Evolutionary conservation across 495 filamentous ascomycete genomes (phyloP).

Genomic region (Penicillium paxilli): DNA sequence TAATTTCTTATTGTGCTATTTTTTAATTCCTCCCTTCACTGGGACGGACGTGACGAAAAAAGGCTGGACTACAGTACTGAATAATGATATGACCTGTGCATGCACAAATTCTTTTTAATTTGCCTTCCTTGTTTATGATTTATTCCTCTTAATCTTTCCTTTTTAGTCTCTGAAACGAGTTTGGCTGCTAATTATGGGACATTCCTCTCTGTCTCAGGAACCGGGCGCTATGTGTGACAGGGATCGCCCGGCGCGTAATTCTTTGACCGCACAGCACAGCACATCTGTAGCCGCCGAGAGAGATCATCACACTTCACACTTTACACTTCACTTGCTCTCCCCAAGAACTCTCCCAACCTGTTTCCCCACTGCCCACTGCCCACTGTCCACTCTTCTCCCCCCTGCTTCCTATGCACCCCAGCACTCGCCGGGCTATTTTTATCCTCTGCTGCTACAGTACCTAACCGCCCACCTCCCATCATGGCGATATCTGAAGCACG

Average conservation of each 20-base stretch:
- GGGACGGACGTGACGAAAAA: constrained; percentile 30
- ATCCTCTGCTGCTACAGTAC: constrained; percentile 8
- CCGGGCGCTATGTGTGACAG: constrained; percentile 15
- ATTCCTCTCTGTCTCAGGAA: constrained; percentile 5
- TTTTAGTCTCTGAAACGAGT: constrained; percentile 1
- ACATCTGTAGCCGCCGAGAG: constrained; percentile 28
- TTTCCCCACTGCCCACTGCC: constrained; percentile 2
- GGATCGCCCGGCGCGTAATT: constrained; percentile 27
- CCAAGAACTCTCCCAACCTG: neutral
- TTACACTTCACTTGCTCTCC: neutral
- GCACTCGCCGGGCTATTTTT: constrained; percentile 28
- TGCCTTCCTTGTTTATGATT: neutral
- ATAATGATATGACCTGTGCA: constrained; percentile 6
- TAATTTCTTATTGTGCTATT: too few species aligned
- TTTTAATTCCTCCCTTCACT: constrained; percentile 11
- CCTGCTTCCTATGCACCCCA: constrained; percentile 4
- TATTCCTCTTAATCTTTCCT: constrained; percentile 1
- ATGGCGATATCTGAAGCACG: constrained; percentile 25
- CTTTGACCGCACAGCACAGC: neutral
- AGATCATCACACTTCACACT: constrained; percentile 21
- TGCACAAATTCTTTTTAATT: neutral
- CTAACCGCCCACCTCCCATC: constrained; percentile 21
- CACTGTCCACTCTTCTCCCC: too few species aligned
- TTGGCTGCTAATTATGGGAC: constrained; percentile 29
- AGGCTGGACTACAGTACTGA: constrained; percentile 9